Evolutionary conservation across 1,139 yeast species (phyloP), one percentile per base, ranked within the genome.

Genomic region (Geotrichum reessii): DNA sequence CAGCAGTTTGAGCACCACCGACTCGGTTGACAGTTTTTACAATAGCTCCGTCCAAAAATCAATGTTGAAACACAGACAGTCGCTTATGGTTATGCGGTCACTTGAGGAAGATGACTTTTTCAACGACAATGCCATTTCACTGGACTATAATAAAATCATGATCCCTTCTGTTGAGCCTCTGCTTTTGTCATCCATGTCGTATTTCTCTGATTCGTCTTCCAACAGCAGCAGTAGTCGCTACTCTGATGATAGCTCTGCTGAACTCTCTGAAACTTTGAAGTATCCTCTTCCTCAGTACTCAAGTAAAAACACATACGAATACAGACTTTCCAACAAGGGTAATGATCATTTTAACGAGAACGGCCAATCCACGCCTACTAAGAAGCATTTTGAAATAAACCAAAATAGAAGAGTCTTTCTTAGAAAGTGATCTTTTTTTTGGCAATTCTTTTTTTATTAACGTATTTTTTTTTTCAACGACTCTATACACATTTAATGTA

Each of bases 171-270:
- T 49, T 8, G 58, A 49, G 22, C 27, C 57, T 21, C 44, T 47
- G 12, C 17, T 25, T 25, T 25, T 42, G 17, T 31, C 58, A 3
- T 56, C 58, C 1, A 19, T 52, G 5, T 56, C 58, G 6, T 51
- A 51, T 3, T 51, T 50, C 49, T 56, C 58, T 17, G 54, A 46
- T 27, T 47, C 53, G 4, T 44, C 55, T 11, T 31, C 47, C 12
- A 24, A 47, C 25, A 52, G 55, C 53, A 51, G 28, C 46, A 52
- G 31, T 14, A 46, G 55, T 17, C 55, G 51, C 19, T 48, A 40
- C 17, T 56, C 58, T 14, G 58, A 56, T 27, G 49, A 47, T 14
- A 50, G 40, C 19, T 7, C 28, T 7, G 12, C 47, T 2, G 53
- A 55, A 47, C 27, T 42, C 17, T 50, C 51, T 14, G 58, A 55